phyloP scores from a whole-genome alignment of 1,284 basidiomycete genomes.

The Vanrija sp. region DNA sequence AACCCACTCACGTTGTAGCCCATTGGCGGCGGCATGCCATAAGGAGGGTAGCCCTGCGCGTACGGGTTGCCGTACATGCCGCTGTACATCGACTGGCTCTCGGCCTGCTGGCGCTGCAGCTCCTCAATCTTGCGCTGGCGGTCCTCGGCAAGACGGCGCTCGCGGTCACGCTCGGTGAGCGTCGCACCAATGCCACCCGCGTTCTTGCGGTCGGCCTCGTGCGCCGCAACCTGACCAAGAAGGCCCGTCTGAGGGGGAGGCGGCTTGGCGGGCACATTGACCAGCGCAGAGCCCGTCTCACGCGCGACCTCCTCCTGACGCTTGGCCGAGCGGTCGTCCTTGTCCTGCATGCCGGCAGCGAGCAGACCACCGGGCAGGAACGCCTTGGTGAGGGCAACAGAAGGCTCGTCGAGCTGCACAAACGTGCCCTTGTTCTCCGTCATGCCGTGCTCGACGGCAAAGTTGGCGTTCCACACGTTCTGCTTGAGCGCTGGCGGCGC shows the following conservation, averaged over 20 bases:
- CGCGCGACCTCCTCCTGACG: constrained; percentile 88
- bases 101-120: constrained; percentile 78
- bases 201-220: constrained; percentile 88
- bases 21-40: constrained; percentile 43
- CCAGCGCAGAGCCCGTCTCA: constrained; percentile 79
- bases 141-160: constrained; percentile 83
- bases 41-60: constrained; percentile 20
- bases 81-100: constrained; percentile 67
- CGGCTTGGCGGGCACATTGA: constrained; percentile 91
- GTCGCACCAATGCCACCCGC: constrained; percentile 92
- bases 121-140: constrained; percentile 88
- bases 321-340: constrained; percentile 90
- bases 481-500: constrained; percentile 56
- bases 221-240: constrained; percentile 89
- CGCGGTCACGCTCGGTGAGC: constrained; percentile 89
- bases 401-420: constrained; percentile 70
- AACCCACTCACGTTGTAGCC: constrained; percentile 39
- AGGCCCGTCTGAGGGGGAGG: constrained; percentile 93
- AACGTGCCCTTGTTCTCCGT: constrained; percentile 54
- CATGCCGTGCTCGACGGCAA: constrained; percentile 61
- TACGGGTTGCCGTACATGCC: constrained; percentile 22
- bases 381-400: constrained; percentile 78
- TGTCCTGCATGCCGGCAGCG: constrained; percentile 90
- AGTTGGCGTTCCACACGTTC: constrained; percentile 74
- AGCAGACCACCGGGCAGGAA: constrained; percentile 92